Evolutionary conservation across 257 asterid species (phyloP).

Genomic region (Linaria vulgaris): DNA sequence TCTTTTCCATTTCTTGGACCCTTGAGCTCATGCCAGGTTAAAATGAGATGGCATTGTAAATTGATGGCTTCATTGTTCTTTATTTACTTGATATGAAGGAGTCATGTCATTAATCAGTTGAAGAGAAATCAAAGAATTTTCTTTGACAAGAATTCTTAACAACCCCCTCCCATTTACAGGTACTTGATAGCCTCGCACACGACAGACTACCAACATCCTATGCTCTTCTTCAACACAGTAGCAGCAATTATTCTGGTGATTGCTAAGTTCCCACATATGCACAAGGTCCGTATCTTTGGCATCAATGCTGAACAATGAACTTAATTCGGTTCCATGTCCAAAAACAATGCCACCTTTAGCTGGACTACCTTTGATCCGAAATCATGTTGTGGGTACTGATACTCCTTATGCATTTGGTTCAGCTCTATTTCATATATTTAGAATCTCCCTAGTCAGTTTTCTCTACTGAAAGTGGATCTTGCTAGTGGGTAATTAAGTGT

Average conservation of each 20-base stretch:
- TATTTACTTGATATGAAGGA: neutral
- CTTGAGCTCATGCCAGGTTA: neutral
- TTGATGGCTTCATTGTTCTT: neutral
- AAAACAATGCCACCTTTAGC: constrained; percentile 16
- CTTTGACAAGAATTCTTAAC: neutral
- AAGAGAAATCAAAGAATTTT: neutral
- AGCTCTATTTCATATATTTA: neutral
- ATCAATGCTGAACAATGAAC: constrained; percentile 75
- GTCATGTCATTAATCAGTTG: neutral
- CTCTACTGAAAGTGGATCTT: constrained; percentile 12
- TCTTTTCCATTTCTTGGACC: constrained; percentile 1
- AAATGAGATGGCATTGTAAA: neutral
- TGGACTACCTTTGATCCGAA: constrained; percentile 12
- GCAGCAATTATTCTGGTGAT: constrained; percentile 83
- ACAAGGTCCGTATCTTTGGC: constrained; percentile 96
- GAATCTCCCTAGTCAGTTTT: constrained; percentile 7
- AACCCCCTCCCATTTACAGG: constrained; percentile 38
- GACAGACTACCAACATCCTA: constrained; percentile 83
- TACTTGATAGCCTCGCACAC: constrained; percentile 96
- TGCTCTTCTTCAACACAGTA: constrained; percentile 81
- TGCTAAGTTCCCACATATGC: constrained; percentile 94
- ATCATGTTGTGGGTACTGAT: neutral
- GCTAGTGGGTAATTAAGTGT: constrained; percentile 12
- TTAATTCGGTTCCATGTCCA: neutral
- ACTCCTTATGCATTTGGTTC: constrained; percentile 8